Base-by-base conservation (phyloP, 805 yeast genomes). In the Wickerhamomyces strasburgensis region DNA sequence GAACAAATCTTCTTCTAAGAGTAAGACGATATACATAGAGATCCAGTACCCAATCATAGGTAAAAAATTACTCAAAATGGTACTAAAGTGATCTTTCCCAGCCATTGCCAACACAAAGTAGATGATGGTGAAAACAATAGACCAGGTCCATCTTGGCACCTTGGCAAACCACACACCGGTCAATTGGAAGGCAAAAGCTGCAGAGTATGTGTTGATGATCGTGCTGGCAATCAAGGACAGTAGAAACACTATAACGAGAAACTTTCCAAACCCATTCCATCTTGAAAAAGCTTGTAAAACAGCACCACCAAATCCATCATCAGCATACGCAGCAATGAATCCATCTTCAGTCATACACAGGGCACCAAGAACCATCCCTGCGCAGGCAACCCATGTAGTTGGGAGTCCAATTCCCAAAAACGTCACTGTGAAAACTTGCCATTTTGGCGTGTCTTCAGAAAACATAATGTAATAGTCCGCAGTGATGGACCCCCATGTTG, bases 31-130 rank as follows among this genome's bases (percentile, higher is more conserved):
- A 57, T 86, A 87, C 66, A 86, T 84, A 39, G 89, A 75, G 39
- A 84, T 75, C 96, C 96, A 86, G 61, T 86, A 86, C 1, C 95
- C 95, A 41, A 86, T 73, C 95, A 86, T 86, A 8, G 96, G 95
- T 51, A 86, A 64, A 60, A 86, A 86, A 53, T 86, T 86, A 7
- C 84, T 75, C 47, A 86, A 63, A 40, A 86, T 84, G 2, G 77
- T 69, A 38, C 85, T 68, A 54, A 87, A 82, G 48, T 80, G 78
- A 54, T 80, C 65, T 49, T 81, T 70, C 11, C 96, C 96, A n/a
- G 75, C 89, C 44, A 85, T 60, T 2, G 95, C 80, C 52, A 86
- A 73, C 9, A 81, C 73, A 44, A 83, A 65, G 52, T 80, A 83
- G 15, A 83, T 62, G 1, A 66, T 72, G 10, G 87, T 80, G 18